Percentiles rank a stretch among this genome's conserved stretches.
These are phyloP conservation scores for Furcasterigmium sp. DNA, from an alignment of 2,329 filamentous ascomycete genomes.

Conservation along the genomic window DNA sequence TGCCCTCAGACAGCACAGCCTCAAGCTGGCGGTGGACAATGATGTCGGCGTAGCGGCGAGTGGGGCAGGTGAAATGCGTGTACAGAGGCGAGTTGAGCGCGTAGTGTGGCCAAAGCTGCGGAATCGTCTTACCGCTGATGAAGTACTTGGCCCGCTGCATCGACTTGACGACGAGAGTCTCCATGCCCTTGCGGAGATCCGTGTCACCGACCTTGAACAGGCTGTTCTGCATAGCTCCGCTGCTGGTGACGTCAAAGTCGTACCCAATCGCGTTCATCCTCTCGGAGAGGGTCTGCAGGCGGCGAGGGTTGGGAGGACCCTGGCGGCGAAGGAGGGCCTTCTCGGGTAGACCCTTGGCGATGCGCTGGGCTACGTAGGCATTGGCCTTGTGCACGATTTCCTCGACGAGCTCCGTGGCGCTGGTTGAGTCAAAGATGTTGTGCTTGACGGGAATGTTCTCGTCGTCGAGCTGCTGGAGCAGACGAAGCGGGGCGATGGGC, in stretches of 20 bases:
- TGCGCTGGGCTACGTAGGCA: slow-evolving; percentile 78
- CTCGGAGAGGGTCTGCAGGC: slow-evolving; percentile 84
- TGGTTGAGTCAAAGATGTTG: slow-evolving; percentile 90
- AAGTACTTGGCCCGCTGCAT: slow-evolving; percentile 97
- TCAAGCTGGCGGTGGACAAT: slow-evolving; percentile 94
- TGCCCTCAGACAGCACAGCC: slow-evolving; percentile 73
- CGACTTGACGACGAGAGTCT: slow-evolving; percentile 88
- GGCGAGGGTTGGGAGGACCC: slow-evolving; percentile 76
- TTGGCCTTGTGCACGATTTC: slow-evolving; percentile 95
- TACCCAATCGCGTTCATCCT: slow-evolving; percentile 90
- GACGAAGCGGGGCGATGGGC: slow-evolving; percentile 77
- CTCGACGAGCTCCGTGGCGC: slow-evolving; percentile 88
- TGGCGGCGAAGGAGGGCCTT: slow-evolving; percentile 91
- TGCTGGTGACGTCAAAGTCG: slow-evolving; percentile 83
- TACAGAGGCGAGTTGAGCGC: slow-evolving; percentile 88
- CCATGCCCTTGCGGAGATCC: slow-evolving; percentile 94
- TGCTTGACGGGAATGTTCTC: slow-evolving; percentile 96
- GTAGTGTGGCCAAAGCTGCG: slow-evolving; percentile 81
- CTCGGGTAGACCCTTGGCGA: slow-evolving; percentile 74
- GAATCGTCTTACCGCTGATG: slow-evolving; percentile 71
- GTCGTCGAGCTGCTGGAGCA: slow-evolving; percentile 91
- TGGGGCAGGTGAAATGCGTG: slow-evolving; percentile 96
- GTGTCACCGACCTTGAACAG: slow-evolving; percentile 87
- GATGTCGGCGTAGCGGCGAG: slow-evolving; percentile 89
- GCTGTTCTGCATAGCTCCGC: slow-evolving; percentile 87